Evolutionary conservation across 768 basidiomycete species (phyloP), one percentile per base, ranked within the genome.

Genomic region (Auriscalpium microsporum): DNA sequence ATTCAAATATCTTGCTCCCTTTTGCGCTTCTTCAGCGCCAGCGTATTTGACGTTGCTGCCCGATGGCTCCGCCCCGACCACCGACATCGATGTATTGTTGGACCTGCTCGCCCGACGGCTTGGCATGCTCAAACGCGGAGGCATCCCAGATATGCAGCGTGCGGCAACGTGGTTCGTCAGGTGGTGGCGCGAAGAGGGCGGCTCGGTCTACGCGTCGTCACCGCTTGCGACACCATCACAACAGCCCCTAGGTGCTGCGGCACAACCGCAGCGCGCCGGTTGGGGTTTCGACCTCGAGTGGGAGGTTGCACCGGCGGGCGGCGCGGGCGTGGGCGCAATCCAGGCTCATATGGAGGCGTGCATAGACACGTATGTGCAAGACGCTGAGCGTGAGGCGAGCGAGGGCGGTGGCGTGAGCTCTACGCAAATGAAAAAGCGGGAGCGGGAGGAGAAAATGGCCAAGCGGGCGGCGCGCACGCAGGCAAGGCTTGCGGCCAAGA

Each of bases 211-310:
- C 55, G 78, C 83, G 28, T 71, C 76, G 10, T 69, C 71, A 21
- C 72, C 72, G 54, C 67, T 64, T 40, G 58, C 34, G 60, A 65
- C 67, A 21, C 33, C 47, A 10, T 35, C 34, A 23, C 13, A 10
- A 19, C 45, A 23, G 17, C 38, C 28, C 28, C 28, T 28, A 28
- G 28, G 28, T 5, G 28, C 28, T 28, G 38, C 56, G 2, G 21
- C 37, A n/a, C 51, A 52, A 17, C 48, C 50, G 44, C 64, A 65
- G 45, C 71, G 70, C n/a, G 81, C 78, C 50, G 88, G 87, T 2
- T 91, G 89, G 89, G 89, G 89, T 51, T 90, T 91, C 64, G 89
- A 91, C 69, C 81, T 91, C 57, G 84, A 90, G 68, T 89, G 87
- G 88, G 48, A 50, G 45, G 60, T 63, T 52, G 51, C 54, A 50